phyloP scores from a whole-genome alignment of 179 eudicot genomes.

The Carnegiea gigantea region DNA sequence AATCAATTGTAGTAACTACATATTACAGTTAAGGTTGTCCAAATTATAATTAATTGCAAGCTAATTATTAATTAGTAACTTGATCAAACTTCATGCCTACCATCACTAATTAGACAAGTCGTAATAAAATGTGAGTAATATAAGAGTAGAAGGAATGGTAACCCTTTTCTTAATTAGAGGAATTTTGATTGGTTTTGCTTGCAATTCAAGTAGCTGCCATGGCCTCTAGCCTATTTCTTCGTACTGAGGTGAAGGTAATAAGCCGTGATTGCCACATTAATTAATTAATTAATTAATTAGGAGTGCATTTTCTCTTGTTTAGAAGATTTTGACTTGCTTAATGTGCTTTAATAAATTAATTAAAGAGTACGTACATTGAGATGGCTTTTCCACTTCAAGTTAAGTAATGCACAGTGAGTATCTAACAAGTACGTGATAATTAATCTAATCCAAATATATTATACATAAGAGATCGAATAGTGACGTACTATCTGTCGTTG shows the following conservation, averaged over 20 bases:
- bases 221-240: not conserved
- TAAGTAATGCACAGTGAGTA: not conserved
- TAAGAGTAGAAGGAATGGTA: slow-evolving; percentile 29
- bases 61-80: slow-evolving; percentile 3
- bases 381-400: slow-evolving; percentile 14
- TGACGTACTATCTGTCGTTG: too few relatives aligned
- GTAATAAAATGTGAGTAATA: slow-evolving; percentile 2
- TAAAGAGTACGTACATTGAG: slow-evolving; percentile 2
- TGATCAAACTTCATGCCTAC: slow-evolving; percentile 18
- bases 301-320: not conserved
- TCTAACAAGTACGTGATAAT: not conserved
- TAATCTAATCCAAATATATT: not conserved
- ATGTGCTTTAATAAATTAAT: not conserved
- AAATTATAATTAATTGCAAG: not conserved
- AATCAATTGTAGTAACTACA: not conserved
- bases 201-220: slow-evolving; percentile 24
- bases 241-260: slow-evolving; percentile 16
- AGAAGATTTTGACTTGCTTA: slow-evolving; percentile 7
- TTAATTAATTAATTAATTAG: too few relatives aligned
- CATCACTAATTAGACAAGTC: slow-evolving; percentile 4
- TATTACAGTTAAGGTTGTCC: not conserved
- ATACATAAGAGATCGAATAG: too few relatives aligned
- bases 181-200: slow-evolving; percentile 18
- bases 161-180: slow-evolving; percentile 13
- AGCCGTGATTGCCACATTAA: slow-evolving; percentile 25